Percentiles rank a stretch among this genome's conserved stretches.
These are phyloP conservation scores for Alternaria ethzedia DNA, from an alignment of 2,329 filamentous ascomycete genomes.

Conservation along the genomic window DNA sequence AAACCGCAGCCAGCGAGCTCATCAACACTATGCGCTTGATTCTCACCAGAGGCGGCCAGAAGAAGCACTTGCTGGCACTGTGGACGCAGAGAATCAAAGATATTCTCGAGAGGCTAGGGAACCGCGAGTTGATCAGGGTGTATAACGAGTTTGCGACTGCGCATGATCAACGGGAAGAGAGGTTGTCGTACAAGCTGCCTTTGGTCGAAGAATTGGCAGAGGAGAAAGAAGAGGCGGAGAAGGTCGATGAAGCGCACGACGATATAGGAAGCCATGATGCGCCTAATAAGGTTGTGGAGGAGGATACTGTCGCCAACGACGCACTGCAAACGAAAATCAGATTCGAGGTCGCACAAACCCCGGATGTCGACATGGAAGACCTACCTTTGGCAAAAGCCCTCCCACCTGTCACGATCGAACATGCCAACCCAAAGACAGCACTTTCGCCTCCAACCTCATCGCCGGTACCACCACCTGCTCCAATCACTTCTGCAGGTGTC, in stretches of 20 bases:
- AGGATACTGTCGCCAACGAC: background rate
- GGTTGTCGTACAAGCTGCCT: conserved; percentile 6
- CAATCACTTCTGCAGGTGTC: background rate
- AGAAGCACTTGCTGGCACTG: background rate
- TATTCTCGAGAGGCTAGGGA: background rate
- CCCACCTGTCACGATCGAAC: background rate
- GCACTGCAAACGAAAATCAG: background rate
- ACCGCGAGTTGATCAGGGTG: background rate
- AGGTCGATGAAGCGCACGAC: background rate
- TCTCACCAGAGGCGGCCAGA: background rate
- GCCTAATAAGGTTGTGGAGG: rapidly evolving
- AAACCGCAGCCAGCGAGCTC: background rate
- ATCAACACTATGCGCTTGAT: background rate
- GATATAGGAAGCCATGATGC: background rate
- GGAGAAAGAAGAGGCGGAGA: background rate
- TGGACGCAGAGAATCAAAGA: background rate
- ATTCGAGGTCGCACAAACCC: background rate
- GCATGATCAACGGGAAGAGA: background rate
- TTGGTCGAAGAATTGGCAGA: background rate
- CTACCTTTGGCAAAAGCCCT: background rate
- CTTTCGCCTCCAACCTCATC: background rate
- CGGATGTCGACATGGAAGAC: background rate
- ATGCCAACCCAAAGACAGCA: background rate
- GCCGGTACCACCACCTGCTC: background rate
- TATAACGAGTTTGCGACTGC: background rate